Evolutionary conservation across 2,329 filamentous ascomycete species (phyloP).

Genomic region (Fusarium setosum): DNA sequence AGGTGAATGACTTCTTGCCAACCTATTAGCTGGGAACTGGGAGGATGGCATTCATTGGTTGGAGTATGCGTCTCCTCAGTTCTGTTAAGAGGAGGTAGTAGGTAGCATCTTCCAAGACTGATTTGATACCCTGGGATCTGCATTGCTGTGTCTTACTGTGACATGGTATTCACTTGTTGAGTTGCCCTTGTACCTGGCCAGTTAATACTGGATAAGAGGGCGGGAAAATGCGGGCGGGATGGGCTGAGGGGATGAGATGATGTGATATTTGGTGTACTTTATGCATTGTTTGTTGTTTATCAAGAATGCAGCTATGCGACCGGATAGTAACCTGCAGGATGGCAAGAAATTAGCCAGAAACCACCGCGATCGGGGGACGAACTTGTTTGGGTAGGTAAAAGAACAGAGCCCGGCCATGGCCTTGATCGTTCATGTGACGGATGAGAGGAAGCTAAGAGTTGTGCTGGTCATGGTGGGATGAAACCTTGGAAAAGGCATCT

Average conservation of each 20-base stretch:
- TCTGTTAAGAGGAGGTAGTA: conserved; percentile 13
- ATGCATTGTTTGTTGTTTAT: background rate
- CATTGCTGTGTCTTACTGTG: background rate
- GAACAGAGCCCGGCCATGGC: background rate
- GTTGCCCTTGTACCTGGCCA: background rate
- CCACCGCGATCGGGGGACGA: background rate
- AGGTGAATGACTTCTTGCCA: conserved; percentile 27
- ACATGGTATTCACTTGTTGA: background rate
- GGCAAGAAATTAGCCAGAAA: too few relatives aligned
- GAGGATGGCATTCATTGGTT: conserved; percentile 27
- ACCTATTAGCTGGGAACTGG: conserved; percentile 17
- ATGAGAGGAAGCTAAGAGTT: too few relatives aligned
- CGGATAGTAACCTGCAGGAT: too few relatives aligned
- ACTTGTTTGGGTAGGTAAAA: background rate
- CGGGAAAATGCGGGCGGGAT: too few relatives aligned
- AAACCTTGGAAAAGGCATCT: background rate
- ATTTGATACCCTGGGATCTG: conserved; percentile 32
- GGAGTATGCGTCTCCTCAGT: conserved; percentile 25
- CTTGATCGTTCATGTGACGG: background rate
- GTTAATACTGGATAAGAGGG: background rate
- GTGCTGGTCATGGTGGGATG: background rate
- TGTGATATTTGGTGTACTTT: background rate
- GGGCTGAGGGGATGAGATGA: background rate
- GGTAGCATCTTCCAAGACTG: conserved; percentile 32
- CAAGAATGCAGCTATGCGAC: background rate